Conservation (phyloP, 106 monocot species). For the Dactylorhiza incarnata region DNA sequence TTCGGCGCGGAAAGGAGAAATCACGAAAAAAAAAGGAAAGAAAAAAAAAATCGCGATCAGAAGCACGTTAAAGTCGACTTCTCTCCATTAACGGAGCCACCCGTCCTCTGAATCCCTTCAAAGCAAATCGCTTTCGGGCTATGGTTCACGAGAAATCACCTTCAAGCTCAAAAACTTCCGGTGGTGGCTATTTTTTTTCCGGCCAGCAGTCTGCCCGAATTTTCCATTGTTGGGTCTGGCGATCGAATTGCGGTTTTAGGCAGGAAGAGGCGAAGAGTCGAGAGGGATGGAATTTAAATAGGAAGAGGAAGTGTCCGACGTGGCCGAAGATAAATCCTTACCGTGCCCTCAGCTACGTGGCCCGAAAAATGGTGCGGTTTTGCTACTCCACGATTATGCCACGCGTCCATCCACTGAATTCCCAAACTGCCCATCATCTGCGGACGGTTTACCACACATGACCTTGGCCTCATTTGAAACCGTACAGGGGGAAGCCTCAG, state of each 20-base stretch:
- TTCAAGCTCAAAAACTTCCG: not conserved
- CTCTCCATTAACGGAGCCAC: not conserved
- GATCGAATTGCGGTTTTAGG: conserved; percentile 6
- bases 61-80: conserved; percentile 1
- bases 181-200: not conserved
- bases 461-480: not conserved
- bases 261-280: not conserved
- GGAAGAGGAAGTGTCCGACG: conserved; percentile 6
- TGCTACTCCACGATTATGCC: not conserved
- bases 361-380: not conserved
- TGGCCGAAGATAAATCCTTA: conserved; percentile 11
- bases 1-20: conserved; percentile 5
- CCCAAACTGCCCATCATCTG: conserved; percentile 3
- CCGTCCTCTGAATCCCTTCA: not conserved
- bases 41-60: not conserved
- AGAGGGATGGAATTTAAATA: not conserved
- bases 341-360: conserved; percentile 11
- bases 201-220: not conserved
- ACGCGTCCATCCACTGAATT: conserved; percentile 3
- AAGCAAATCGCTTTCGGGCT: not conserved
- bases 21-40: not conserved
- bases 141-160: not conserved
- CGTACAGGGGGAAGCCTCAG: not conserved
- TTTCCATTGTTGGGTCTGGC: not conserved
- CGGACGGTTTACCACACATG: not conserved